Percentiles rank a stretch among this genome's conserved stretches.
These are phyloP conservation scores for Trichoderma guizhouense DNA, from an alignment of 2,329 filamentous ascomycete species.

Conservation along the genomic window DNA sequence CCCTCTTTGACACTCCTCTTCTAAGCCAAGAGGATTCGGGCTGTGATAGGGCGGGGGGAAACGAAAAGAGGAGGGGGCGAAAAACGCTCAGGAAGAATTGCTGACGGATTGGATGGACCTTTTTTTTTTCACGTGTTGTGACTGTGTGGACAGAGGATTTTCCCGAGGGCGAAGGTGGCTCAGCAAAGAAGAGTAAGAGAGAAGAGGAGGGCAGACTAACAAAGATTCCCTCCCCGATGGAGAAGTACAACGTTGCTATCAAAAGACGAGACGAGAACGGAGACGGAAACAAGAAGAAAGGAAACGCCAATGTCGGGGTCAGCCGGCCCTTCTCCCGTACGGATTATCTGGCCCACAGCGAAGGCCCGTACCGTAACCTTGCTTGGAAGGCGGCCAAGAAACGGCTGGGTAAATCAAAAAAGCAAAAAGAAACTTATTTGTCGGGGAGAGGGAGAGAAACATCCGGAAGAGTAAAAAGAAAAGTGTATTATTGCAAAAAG, in stretches of 20 bases:
- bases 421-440: neutral
- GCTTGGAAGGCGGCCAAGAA: slow-evolving; percentile 5
- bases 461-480: neutral
- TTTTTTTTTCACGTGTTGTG: neutral
- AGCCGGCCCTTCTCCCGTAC: neutral
- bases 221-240: neutral
- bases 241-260: slow-evolving; percentile 4
- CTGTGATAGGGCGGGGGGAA: neutral
- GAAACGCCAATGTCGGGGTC: neutral
- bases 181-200: neutral
- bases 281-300: neutral
- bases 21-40: neutral
- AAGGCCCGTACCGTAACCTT: slow-evolving; percentile 4
- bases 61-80: neutral
- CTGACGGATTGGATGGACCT: neutral
- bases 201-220: neutral
- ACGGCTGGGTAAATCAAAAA: neutral
- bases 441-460: neutral
- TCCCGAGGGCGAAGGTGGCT: neutral
- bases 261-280: neutral
- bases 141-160: neutral
- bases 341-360: neutral
- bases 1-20: neutral
- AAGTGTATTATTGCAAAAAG: neutral
- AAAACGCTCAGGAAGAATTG: neutral